Evolutionary conservation across 345 rosid species (phyloP), one percentile per base, ranked within the genome.

Genomic region (Aquilaria yunnanensis): DNA sequence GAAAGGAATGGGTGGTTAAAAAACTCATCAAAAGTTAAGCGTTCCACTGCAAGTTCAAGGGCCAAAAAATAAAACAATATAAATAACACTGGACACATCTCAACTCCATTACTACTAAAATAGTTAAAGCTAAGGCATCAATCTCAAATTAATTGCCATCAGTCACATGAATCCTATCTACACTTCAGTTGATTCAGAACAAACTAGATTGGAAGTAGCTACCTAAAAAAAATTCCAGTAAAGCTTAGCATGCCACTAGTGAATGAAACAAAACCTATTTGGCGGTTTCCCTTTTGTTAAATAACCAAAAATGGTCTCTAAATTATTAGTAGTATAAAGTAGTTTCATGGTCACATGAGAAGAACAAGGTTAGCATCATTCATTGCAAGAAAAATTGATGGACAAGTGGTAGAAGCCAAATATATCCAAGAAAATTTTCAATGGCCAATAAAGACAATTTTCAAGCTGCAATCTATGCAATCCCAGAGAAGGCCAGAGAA

Each of bases 11-110:
- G 84, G 67, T 94, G 97, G 67, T 90, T 86, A 71, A 94, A 94
- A 70, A 90, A 90, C 81, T 94, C 99, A 66, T 94, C 91, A 77
- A 88, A 94, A 63, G 99, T 94, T 62, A 90, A 72, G 13, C 99
- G 82, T 67, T 90, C 97, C 85, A 94, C 99, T 94, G 86, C 12
- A 73, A 63, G 78, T 57, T 67, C 47, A 68, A 65, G 64, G 58
- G 67, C 9, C 48, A 58, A 53, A 37, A 37, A 5, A 9, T 37
- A 37, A 37, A 37, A 37, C 43, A 37, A 23, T 23, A 23, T 23
- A 23, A 4, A 37, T 37, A 37, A 37, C 43, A 37, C 5, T 9
- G 8, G 7, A 37, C 43, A 37, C 2, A 9, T 37, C 43, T 5
- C 43, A 37, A 37, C 5, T 5, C 43, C 8, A 37, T 37, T 37